These are phyloP conservation scores for Globisporangium nagaii DNA, from an alignment of 352 stramenopile species.

Conservation along the genomic window DNA sequence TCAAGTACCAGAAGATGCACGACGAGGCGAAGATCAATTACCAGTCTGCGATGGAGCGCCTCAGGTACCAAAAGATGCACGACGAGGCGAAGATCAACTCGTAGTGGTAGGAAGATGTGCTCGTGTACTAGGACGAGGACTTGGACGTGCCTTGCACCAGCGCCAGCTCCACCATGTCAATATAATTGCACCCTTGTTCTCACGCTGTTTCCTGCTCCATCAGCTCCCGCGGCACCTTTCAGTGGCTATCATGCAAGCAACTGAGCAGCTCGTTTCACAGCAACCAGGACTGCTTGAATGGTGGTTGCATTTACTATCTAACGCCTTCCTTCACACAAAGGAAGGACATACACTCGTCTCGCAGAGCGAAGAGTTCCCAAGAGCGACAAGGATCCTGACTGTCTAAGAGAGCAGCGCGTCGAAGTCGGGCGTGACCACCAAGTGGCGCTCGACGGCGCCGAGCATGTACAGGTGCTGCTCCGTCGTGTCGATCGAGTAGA, in stretches of 20 bases:
- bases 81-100: too few species aligned
- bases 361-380: too few species aligned
- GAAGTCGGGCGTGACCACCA: conserved; percentile 86
- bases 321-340: too few species aligned
- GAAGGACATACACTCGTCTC: too few species aligned
- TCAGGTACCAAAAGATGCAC: conserved; percentile 52
- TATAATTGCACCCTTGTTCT: conserved; percentile 13
- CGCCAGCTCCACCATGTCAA: neutral
- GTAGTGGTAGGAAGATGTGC: too few species aligned
- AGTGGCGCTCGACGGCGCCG: conserved; percentile 63
- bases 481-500: conserved; percentile 71
- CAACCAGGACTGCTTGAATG: too few species aligned
- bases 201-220: too few species aligned
- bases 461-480: conserved; percentile 78
- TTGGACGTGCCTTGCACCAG: neutral
- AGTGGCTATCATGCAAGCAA: too few species aligned
- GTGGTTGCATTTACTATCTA: too few species aligned
- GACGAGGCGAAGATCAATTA: conserved; percentile 86
- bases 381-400: too few species aligned
- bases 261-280: too few species aligned
- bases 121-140: conserved; percentile 73
- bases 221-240: too few species aligned
- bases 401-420: conserved; percentile 68
- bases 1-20: conserved; percentile 86
- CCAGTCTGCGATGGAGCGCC: conserved; percentile 85